Evolutionary conservation across 2,329 filamentous ascomycete species (phyloP), one percentile per base, ranked within the genome.

Genomic region (Zymoseptoria ardabiliae): DNA sequence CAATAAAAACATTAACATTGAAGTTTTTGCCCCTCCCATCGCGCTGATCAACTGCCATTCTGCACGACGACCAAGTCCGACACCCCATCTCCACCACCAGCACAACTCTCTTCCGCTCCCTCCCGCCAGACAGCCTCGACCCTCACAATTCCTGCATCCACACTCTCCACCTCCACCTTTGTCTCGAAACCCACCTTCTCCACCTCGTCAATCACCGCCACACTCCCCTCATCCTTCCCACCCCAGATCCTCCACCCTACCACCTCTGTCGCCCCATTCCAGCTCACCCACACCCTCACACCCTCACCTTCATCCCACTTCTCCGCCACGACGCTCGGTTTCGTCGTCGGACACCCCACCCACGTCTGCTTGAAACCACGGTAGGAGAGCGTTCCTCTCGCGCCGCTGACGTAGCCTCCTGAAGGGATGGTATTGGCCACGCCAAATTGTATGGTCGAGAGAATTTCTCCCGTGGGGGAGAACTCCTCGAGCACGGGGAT

Each of bases 211-310:
- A 66, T 62, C 21, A 52, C 23, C 13, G 48, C 52, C 35, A 62
- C 55, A n/a, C 30, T 58, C 35, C 25, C 25, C 25, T 28, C 25
- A 48, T 54, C 59, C n/a, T 58, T 59, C 4, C 65, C 63, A 17
- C 59, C 66, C 19, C 67, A 70, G 1, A 75, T 50, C 1, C 74
- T 69, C 81, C 81, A 79, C 0, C 59, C 63, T 5, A 63, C 60
- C 20, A 78, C 71, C 50, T 78, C 76, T 0, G 77, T 79, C 0
- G 76, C 76, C 1, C 77, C 77, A 58, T 79, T 79, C 77, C 77
- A 79, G 13, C 77, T 81, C 1, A 83, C 78, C 65, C 80, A 84
- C 1, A 74, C 63, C 4, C 71, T 70, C 13, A 58, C 59, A 5
- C 56, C 57, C 3, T 49, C 5, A 3, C 54, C 20, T 2, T 21